phyloP scores from a whole-genome alignment of 2,329 filamentous ascomycete genomes.

The Fusarium praegraminearum region DNA sequence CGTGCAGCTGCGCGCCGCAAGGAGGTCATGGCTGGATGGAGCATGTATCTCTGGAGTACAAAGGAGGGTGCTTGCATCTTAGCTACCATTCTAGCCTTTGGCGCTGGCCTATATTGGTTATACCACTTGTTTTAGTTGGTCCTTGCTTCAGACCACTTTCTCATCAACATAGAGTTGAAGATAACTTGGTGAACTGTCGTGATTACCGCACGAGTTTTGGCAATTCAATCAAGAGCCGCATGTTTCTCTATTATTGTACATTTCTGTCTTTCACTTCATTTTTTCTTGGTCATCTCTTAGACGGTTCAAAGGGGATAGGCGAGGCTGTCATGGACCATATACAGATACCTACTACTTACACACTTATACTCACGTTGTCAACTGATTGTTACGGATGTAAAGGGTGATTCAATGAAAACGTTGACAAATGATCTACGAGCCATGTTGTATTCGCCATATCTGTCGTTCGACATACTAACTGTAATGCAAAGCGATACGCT shows the following conservation, averaged over 20 bases:
- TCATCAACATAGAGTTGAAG: not conserved
- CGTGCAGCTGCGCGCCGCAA: constrained; percentile 59
- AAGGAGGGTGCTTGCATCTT: constrained; percentile 62
- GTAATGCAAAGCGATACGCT: not conserved
- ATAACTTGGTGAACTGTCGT: not conserved
- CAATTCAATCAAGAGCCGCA: not conserved
- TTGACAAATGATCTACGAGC: constrained; percentile 1
- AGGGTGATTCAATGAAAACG: not conserved
- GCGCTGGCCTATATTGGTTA: constrained; percentile 61
- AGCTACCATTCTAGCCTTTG: constrained; percentile 56
- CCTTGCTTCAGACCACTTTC: not conserved
- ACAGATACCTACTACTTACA: constrained; percentile 27
- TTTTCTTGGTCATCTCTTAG: constrained; percentile 10
- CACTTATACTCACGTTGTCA: not conserved
- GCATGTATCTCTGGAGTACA: constrained; percentile 67
- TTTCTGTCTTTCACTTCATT: not conserved
- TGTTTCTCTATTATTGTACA: not conserved
- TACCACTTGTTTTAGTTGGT: constrained; percentile 9
- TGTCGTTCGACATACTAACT: not conserved
- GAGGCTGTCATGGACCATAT: constrained; percentile 30
- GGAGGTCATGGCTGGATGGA: constrained; percentile 65
- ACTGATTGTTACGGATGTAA: not conserved
- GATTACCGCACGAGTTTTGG: not conserved
- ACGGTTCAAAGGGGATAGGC: constrained; percentile 16
- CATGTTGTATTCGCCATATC: not conserved